Evolutionary conservation across 139 green algal genomes (phyloP).

Genomic region (Mesotaenium endlicherianum): DNA sequence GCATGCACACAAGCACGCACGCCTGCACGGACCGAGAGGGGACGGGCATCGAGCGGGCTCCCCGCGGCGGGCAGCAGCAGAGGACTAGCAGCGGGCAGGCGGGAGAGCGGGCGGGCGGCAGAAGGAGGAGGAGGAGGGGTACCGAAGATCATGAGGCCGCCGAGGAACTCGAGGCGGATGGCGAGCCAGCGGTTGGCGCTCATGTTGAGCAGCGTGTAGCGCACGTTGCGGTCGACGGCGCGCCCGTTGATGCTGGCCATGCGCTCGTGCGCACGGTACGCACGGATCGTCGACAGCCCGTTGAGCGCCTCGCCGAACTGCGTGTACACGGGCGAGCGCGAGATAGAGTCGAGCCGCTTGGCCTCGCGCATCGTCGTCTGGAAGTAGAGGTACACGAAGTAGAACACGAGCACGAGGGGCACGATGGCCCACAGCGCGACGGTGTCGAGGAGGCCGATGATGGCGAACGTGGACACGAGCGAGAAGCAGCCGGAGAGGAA

Average conservation of each 20-base stretch:
- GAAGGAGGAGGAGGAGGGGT: neutral
- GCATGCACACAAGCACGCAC: neutral
- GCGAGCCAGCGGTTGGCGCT: conserved; percentile 86
- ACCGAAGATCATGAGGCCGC: conserved; percentile 63
- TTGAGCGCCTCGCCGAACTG: conserved; percentile 59
- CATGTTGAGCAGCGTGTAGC: conserved; percentile 52
- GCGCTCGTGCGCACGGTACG: conserved; percentile 64
- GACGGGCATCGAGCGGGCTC: too few relatives aligned
- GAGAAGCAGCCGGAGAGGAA: conserved; percentile 34
- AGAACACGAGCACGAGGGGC: conserved; percentile 51
- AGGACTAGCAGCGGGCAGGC: too few relatives aligned
- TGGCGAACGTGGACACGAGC: conserved; percentile 46
- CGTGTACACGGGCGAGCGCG: conserved; percentile 80
- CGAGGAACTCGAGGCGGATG: conserved; percentile 88
- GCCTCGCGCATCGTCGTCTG: conserved; percentile 73
- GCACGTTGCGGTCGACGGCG: conserved; percentile 55
- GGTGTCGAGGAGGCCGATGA: conserved; percentile 47
- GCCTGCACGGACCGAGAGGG: neutral
- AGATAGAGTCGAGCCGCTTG: conserved; percentile 88
- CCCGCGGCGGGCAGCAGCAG: too few relatives aligned
- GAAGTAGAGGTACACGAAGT: conserved; percentile 57
- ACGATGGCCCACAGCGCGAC: conserved; percentile 46
- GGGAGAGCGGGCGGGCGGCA: too few relatives aligned
- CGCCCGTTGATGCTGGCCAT: conserved; percentile 27
- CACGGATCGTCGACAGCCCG: conserved; percentile 89